Conservation (phyloP, 768 basidiomycete genomes). For the Kwoniella botswanensis region DNA sequence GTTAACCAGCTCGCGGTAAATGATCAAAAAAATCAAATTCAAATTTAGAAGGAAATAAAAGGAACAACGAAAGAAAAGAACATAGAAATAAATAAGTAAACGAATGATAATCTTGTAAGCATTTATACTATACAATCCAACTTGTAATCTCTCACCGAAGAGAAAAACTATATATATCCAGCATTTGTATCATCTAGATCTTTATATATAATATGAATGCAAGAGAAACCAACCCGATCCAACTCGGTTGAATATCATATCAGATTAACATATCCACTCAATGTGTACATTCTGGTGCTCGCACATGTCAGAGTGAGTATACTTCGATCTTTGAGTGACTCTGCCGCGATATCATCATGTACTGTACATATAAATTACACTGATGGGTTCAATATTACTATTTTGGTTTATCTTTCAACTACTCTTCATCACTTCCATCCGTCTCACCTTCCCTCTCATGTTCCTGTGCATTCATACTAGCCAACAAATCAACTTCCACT, state of each 20-base stretch:
- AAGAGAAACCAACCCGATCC: constrained; percentile 16
- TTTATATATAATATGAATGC: constrained; percentile 4
- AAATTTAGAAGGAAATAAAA: not conserved
- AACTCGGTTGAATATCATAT: constrained; percentile 17
- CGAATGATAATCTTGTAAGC: constrained; percentile 9
- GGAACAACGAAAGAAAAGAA: not conserved
- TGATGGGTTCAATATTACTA: not conserved
- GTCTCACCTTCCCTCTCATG: constrained; percentile 45
- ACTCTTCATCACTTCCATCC: constrained; percentile 41
- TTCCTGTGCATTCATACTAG: constrained; percentile 50
- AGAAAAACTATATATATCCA: constrained; percentile 14
- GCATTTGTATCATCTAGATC: constrained; percentile 12
- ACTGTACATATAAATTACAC: not conserved
- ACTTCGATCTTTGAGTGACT: too few relatives aligned
- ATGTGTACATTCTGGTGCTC: too few relatives aligned
- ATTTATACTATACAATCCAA: constrained; percentile 21
- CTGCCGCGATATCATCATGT: too few relatives aligned
- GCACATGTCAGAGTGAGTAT: too few relatives aligned
- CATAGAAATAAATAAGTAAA: not conserved
- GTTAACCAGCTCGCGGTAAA: not conserved
- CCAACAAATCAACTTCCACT: constrained; percentile 52
- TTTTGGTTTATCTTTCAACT: too few relatives aligned
- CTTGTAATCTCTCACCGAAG: constrained; percentile 13
- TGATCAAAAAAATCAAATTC: not conserved
- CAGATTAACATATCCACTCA: not conserved